Base-by-base conservation (phyloP, 768 basidiomycete genomes). In the Jaapia argillacea region DNA sequence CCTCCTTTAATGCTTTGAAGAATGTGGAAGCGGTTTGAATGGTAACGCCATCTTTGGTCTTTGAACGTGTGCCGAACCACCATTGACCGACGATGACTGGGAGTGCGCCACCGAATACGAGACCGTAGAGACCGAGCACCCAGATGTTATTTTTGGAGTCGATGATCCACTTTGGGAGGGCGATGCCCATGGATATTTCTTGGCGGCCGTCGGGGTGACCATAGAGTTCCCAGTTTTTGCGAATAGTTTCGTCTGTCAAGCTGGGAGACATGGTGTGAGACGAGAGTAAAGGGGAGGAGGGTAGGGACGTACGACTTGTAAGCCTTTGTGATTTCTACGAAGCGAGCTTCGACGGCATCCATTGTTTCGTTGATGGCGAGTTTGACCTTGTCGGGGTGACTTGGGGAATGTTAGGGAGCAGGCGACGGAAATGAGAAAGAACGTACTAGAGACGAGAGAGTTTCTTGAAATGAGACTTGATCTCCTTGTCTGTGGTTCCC, bases 291-390 rank as follows among this genome's bases (percentile, higher is more conserved):
- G 18, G 1, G 18, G 62, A 84, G 47, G 45, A n/a, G n/a, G n/a
- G n/a, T n/a, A n/a, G n/a, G n/a, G n/a, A n/a, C n/a, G n/a, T n/a
- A 88, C 78, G 94, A 66, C 70, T 99, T 99, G 68, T 99, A 99
- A 3, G 96, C 96, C 60, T 98, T 99, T 5, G 96, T 98, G 28
- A 99, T 69, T 18, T 88, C 77, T 18, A 98, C 88, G 60, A 96
- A 99, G 46, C 78, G 78, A 42, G 80, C 72, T 51, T 86, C 85
- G 24, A 90, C 91, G 4, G 78, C 74, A 57, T 97, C 94, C 28
- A 82, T 69, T 0, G 93, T 97, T 51, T 90, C 69, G 56, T 96
- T 91, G 2, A 70, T 75, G 0, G 79, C 73, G 6, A 85, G 75
- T 56, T 79, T 83, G 48, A 93, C 88, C 68, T 98, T 98, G 71